Evolutionary conservation across 75 land plant genomes (phyloP).

Genomic region (Ceratopteris richardii): DNA sequence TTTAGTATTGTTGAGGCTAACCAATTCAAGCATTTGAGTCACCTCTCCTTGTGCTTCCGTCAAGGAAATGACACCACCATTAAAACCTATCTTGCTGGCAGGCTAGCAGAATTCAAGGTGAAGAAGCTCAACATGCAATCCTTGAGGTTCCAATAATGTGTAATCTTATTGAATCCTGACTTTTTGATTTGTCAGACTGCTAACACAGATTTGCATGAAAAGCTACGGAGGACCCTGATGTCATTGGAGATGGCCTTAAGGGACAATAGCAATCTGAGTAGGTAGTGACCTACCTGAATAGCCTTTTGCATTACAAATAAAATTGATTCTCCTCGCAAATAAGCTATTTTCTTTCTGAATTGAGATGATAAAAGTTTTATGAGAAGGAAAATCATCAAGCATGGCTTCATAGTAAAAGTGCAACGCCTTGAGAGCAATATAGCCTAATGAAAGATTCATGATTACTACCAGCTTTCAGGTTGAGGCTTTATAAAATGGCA

Average conservation of each 20-base stretch:
- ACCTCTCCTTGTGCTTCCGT: conserved; percentile 34
- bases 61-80: conserved; percentile 36
- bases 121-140: too few relatives aligned
- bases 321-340: too few relatives aligned
- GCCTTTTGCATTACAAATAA: too few relatives aligned
- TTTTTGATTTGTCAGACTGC: conserved; percentile 11
- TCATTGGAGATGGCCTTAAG: conserved; percentile 16
- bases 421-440: too few relatives aligned
- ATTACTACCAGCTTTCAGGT: too few relatives aligned
- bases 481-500: too few relatives aligned
- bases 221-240: conserved; percentile 25
- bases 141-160: too few relatives aligned
- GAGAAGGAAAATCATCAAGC: too few relatives aligned
- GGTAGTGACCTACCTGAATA: conserved; percentile 13
- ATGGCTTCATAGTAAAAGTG: too few relatives aligned
- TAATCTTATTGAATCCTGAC: too few relatives aligned
- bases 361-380: not conserved
- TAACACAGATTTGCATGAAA: conserved; percentile 33
- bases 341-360: not conserved
- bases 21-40: conserved; percentile 39
- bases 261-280: conserved; percentile 18
- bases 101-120: conserved; percentile 39
- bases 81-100: conserved; percentile 33
- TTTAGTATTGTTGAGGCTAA: conserved; percentile 35
- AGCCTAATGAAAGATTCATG: too few relatives aligned